A percentile compares a stretch with the other conserved stretches of the same genome.
Conservation (phyloP, 345 rosid species). For the Rhizophora apiculata region DNA sequence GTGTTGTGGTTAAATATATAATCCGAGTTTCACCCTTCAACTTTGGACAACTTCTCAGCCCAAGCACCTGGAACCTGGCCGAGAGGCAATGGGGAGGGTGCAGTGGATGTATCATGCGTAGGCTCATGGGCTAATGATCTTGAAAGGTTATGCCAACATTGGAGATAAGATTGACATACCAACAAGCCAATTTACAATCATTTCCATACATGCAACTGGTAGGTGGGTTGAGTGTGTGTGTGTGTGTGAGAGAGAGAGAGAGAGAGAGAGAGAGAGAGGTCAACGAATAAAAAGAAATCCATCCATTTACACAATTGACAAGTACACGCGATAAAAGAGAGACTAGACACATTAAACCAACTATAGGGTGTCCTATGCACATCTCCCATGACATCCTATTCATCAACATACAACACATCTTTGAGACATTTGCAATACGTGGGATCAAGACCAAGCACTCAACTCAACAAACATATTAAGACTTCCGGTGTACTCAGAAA, state of each 20-base stretch:
- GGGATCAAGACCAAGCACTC: slow-evolving; percentile 20
- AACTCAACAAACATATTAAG: slow-evolving; percentile 15
- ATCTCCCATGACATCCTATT: slow-evolving; percentile 15
- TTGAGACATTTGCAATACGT: slow-evolving; percentile 22
- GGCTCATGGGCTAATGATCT: not conserved
- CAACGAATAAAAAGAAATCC: slow-evolving; percentile 28
- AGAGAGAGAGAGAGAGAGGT: not conserved
- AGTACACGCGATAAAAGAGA: slow-evolving; percentile 8
- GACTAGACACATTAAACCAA: slow-evolving; percentile 16
- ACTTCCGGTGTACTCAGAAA: slow-evolving; percentile 6
- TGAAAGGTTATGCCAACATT: not conserved
- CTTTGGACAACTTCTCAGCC: too few relatives aligned
- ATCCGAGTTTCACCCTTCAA: too few relatives aligned
- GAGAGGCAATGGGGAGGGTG: too few relatives aligned
- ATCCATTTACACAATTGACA: slow-evolving; percentile 31
- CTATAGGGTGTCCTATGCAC: slow-evolving; percentile 8
- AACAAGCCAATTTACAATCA: not conserved
- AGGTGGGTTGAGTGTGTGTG: not conserved
- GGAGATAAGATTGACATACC: not conserved
- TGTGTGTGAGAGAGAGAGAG: not conserved
- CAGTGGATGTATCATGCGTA: not conserved
- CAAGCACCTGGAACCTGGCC: too few relatives aligned
- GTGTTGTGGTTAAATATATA: too few relatives aligned
- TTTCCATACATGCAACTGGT: not conserved
- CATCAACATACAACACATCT: slow-evolving; percentile 28